Evolutionary conservation across 495 filamentous ascomycete species (phyloP).

Genomic region (Rhizodiscina lignyota): DNA sequence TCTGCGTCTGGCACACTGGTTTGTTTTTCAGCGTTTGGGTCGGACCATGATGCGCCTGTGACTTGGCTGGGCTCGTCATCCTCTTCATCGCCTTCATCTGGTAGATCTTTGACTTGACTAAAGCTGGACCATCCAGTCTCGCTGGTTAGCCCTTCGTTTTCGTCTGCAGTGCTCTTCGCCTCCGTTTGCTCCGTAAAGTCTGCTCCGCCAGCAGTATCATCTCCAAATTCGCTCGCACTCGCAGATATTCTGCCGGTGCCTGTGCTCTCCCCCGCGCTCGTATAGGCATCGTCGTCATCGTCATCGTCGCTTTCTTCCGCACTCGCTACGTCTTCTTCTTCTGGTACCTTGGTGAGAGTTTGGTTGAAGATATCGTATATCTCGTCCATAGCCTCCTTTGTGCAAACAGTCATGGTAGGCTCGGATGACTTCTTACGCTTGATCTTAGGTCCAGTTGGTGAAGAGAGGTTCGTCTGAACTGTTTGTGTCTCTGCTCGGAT

Average conservation of each 20-base stretch:
- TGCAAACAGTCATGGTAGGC: conserved; percentile 97
- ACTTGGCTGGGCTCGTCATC: conserved; percentile 6
- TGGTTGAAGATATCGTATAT: conserved; percentile 96
- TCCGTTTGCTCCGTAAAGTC: conserved; percentile 28
- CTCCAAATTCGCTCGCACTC: conserved; percentile 42
- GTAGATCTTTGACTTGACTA: conserved; percentile 55
- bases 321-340: conserved; percentile 27
- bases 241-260: conserved; percentile 49
- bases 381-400: conserved; percentile 85
- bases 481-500: conserved; percentile 50
- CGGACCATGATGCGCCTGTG: neutral
- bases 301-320: conserved; percentile 28
- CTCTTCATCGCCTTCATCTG: conserved; percentile 31
- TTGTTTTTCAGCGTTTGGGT: conserved; percentile 4
- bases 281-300: conserved; percentile 56
- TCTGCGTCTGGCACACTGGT: conserved; percentile 3
- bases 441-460: conserved; percentile 62
- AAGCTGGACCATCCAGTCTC: conserved; percentile 77
- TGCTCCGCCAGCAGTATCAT: conserved; percentile 36
- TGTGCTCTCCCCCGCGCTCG: conserved; percentile 70
- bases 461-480: conserved; percentile 89
- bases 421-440: conserved; percentile 58
- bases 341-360: conserved; percentile 47
- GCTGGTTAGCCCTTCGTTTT: conserved; percentile 35
- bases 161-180: conserved; percentile 20